Conservation (phyloP, 805 yeast genomes). For the Starmerella bacillaris region DNA sequence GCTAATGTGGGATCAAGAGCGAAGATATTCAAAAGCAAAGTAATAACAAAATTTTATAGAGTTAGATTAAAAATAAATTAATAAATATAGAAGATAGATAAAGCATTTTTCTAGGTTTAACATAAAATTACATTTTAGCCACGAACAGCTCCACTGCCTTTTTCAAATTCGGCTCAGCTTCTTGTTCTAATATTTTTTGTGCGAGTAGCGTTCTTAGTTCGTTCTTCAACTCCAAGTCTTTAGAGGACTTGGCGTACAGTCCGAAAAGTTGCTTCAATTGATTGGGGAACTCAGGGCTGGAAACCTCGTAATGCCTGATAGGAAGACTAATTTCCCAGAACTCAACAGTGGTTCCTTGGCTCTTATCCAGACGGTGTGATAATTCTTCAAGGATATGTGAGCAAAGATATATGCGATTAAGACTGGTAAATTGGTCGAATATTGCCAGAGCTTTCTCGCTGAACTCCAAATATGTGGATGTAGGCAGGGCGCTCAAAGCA, state of each 20-base stretch:
- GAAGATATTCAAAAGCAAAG: no score
- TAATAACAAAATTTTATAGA: no score
- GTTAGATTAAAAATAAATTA: no score
- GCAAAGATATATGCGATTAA: constrained; percentile 51
- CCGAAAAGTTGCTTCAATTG: constrained; percentile 52
- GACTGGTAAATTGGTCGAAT: constrained; percentile 50
- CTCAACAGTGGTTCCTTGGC: no score
- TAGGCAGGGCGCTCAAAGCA: constrained; percentile 34
- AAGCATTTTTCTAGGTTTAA: background rate
- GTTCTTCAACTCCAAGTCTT: constrained; percentile 15
- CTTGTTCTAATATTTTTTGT: constrained; percentile 13
- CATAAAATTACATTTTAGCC: constrained; percentile 8
- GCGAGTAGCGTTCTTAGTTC: constrained; percentile 17
- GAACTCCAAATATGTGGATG: constrained; percentile 23
- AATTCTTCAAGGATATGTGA: constrained; percentile 37
- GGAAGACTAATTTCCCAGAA: constrained; percentile 49
- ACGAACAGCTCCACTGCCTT: constrained; percentile 16
- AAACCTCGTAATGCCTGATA: constrained; percentile 34
- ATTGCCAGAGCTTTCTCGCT: constrained; percentile 33
- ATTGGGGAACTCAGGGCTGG: constrained; percentile 33
- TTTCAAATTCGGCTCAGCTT: constrained; percentile 13
- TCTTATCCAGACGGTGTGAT: constrained; percentile 16
- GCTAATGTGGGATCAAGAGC: no score
- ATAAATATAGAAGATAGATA: no score
- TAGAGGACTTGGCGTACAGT: constrained; percentile 30